phyloP scores from a whole-genome alignment of 805 yeast genomes.

The Saccharomycopsis javanensis region DNA sequence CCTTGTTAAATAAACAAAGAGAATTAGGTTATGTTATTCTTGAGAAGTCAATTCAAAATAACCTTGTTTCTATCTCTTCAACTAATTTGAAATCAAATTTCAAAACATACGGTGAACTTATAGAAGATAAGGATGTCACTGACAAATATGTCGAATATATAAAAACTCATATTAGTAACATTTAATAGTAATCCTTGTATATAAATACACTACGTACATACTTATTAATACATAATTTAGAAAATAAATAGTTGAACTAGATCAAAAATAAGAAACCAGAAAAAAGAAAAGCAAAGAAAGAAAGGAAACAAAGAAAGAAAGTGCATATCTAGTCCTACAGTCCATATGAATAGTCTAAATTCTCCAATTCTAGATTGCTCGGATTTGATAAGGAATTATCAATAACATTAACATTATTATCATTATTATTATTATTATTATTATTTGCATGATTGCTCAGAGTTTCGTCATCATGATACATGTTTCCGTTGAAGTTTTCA shows the following conservation, averaged over 20 bases:
- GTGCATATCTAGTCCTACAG: neutral
- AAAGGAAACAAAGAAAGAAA: neutral
- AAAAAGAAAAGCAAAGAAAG: neutral
- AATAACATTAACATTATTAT: too few relatives aligned
- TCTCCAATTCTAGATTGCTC: neutral
- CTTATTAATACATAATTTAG: neutral
- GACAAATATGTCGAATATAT: neutral
- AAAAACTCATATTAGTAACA: neutral
- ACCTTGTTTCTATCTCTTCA: neutral
- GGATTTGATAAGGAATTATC: neutral
- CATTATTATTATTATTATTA: too few relatives aligned
- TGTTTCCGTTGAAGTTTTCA: neutral
- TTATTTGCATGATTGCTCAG: neutral
- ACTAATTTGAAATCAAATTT: slow-evolving; percentile 7
- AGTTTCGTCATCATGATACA: slow-evolving; percentile 1
- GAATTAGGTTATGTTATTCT: slow-evolving; percentile 17
- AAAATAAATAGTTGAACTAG: neutral
- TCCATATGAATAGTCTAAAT: neutral
- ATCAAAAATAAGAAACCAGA: neutral
- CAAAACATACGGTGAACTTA: slow-evolving; percentile 8
- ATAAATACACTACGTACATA: neutral
- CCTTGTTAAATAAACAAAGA: slow-evolving; percentile 6
- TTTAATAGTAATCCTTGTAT: neutral
- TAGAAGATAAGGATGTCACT: slow-evolving; percentile 1
- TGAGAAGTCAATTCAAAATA: slow-evolving; percentile 12